Conservation (phyloP, 192 early-diverging fungal species). For the Backusella circina region DNA sequence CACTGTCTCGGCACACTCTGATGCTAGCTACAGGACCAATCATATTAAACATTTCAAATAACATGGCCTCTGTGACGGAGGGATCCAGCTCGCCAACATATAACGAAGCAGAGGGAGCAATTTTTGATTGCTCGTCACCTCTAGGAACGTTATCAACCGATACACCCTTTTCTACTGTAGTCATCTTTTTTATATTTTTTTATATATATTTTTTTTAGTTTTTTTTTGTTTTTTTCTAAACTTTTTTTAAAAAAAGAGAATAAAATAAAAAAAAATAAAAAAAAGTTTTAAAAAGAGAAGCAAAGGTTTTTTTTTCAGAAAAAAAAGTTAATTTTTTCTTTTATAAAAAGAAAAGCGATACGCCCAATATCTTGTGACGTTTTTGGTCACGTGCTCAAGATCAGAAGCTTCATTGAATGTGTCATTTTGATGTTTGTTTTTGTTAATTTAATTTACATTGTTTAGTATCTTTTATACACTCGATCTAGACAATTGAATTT, state of each 20-base stretch:
- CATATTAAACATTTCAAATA: constrained; percentile 97
- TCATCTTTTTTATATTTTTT: not conserved
- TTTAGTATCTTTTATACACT: too few species aligned
- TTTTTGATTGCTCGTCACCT: not conserved
- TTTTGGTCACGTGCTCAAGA: not conserved
- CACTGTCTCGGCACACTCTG: constrained; percentile 96
- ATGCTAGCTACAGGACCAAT: constrained; percentile 94
- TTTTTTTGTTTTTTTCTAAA: not conserved
- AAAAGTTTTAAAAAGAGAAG: too few species aligned
- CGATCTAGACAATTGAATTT: too few species aligned
- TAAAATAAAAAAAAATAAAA: too few species aligned
- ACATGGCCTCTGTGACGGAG: constrained; percentile 93
- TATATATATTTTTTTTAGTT: not conserved
- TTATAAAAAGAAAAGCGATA: not conserved
- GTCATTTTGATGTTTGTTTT: too few species aligned
- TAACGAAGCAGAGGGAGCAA: constrained; percentile 66
- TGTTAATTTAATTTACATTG: too few species aligned
- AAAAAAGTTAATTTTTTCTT: not conserved
- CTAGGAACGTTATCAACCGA: not conserved
- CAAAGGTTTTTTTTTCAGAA: too few species aligned
- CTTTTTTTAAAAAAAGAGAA: too few species aligned
- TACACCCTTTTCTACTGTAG: not conserved
- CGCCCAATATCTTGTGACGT: not conserved
- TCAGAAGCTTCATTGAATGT: not conserved
- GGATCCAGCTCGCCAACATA: constrained; percentile 98